These are phyloP conservation scores for Magnolia changhungtana DNA, from an alignment of 164 flowering plant species.

Conservation along the genomic window DNA sequence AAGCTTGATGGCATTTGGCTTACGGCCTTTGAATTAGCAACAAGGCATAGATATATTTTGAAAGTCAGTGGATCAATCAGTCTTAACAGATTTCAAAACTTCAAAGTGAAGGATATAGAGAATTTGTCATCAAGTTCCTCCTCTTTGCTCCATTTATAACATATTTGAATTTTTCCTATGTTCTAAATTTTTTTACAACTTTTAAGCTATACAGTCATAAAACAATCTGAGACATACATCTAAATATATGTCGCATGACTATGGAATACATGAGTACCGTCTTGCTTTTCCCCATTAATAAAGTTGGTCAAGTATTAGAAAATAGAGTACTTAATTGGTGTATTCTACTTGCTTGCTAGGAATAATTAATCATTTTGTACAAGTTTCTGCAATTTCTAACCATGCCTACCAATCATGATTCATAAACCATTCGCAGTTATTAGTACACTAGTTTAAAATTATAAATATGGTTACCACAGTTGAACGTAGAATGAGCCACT, in stretches of 20 bases:
- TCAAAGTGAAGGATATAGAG: neutral
- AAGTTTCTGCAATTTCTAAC: too few relatives aligned
- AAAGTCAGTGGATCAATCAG: neutral
- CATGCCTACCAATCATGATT: too few relatives aligned
- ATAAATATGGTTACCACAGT: neutral
- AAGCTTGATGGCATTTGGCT: neutral
- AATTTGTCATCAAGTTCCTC: neutral
- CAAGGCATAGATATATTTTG: neutral
- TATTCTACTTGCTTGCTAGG: too few relatives aligned
- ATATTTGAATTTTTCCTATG: neutral
- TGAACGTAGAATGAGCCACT: neutral
- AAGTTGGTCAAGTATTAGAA: neutral
- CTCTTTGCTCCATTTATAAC: neutral
- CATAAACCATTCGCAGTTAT: too few relatives aligned
- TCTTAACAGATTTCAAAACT: neutral
- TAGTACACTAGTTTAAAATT: neutral
- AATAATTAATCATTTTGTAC: too few relatives aligned
- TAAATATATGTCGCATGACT: neutral
- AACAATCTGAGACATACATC: too few relatives aligned
- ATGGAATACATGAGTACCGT: neutral
- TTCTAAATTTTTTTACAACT: neutral
- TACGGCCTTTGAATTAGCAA: neutral
- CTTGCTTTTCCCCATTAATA: neutral
- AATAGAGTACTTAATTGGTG: too few relatives aligned
- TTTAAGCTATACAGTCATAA: too few relatives aligned